phyloP scores from a whole-genome alignment of 768 basidiomycete species.

The Leccinum subgranulosum region DNA sequence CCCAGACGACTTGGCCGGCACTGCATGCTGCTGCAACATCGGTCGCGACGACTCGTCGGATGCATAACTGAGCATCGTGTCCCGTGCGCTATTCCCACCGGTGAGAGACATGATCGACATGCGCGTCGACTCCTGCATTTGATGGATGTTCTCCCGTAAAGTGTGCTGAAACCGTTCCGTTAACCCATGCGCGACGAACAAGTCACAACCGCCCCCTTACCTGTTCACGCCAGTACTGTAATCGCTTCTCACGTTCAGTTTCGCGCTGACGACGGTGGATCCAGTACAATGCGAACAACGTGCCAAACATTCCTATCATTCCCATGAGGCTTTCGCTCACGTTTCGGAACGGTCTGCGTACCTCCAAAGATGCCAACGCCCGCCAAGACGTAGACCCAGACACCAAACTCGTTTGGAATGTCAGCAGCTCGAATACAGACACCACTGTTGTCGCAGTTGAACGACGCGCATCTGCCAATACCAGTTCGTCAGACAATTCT shows the following conservation, averaged over 20 bases:
- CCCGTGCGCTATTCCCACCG: constrained; percentile 44
- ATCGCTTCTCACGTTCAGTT: constrained; percentile 74
- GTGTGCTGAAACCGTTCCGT: constrained; percentile 46
- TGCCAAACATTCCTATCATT: constrained; percentile 68
- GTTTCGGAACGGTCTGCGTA: constrained; percentile 31
- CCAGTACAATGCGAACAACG: constrained; percentile 64
- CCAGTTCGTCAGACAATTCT: constrained; percentile 29
- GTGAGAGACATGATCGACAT: constrained; percentile 56
- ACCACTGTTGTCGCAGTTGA: constrained; percentile 63
- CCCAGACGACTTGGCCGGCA: constrained; percentile 39
- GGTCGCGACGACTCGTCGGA: constrained; percentile 57
- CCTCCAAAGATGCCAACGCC: constrained; percentile 71
- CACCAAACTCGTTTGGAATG: constrained; percentile 56
- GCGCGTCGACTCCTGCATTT: constrained; percentile 75
- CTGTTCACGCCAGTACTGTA: constrained; percentile 91
- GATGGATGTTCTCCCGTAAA: constrained; percentile 75
- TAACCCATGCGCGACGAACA: background rate
- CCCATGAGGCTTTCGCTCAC: background rate
- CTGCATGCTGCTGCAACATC: constrained; percentile 46
- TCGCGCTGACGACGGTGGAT: constrained; percentile 71
- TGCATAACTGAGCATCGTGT: constrained; percentile 46
- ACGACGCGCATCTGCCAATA: constrained; percentile 59
- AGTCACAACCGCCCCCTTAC: no score
- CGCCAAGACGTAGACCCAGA: constrained; percentile 72
- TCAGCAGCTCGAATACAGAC: constrained; percentile 63